Evolutionary conservation across 106 monocot species (phyloP).

Genomic region (Allium cepa): DNA sequence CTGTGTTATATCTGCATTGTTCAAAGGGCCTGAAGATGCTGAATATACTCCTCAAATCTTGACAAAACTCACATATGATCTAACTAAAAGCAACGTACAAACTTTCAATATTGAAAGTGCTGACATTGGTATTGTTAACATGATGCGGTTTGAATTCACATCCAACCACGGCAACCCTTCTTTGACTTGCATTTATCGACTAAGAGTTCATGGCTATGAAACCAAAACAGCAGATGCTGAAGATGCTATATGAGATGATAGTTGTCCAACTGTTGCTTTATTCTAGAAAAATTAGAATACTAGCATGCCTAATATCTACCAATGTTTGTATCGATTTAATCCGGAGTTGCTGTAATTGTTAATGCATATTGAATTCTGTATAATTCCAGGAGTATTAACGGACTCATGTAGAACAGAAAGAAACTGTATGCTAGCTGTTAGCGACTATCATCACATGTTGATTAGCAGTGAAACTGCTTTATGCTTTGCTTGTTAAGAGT

Average conservation of each 20-base stretch:
- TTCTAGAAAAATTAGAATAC: conserved; percentile 1
- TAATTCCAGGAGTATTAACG: too few species aligned
- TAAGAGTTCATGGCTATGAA: conserved; percentile 53
- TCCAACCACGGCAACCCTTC: conserved; percentile 58
- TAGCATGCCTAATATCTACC: neutral
- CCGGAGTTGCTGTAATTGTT: neutral
- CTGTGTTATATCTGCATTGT: conserved; percentile 40
- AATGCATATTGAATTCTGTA: too few species aligned
- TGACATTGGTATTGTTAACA: conserved; percentile 15
- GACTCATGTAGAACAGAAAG: too few species aligned
- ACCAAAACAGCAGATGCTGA: neutral
- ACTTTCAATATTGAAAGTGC: conserved; percentile 29
- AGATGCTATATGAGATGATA: neutral
- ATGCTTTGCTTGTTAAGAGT: too few species aligned
- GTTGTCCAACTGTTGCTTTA: neutral
- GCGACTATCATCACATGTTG: too few species aligned
- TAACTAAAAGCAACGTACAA: conserved; percentile 51
- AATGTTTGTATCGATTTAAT: conserved; percentile 3
- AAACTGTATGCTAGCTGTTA: too few species aligned
- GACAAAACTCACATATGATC: conserved; percentile 22
- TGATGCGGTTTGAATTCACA: conserved; percentile 40
- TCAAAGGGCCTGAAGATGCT: conserved; percentile 12
- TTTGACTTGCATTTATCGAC: conserved; percentile 60
- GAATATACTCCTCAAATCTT: conserved; percentile 1
- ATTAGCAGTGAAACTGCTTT: too few species aligned